A percentile compares a stretch with the other conserved stretches of the same genome.
These are phyloP conservation scores for Dorcoceras hygrometricum DNA, from an alignment of 257 asterid species.

Conservation along the genomic window DNA sequence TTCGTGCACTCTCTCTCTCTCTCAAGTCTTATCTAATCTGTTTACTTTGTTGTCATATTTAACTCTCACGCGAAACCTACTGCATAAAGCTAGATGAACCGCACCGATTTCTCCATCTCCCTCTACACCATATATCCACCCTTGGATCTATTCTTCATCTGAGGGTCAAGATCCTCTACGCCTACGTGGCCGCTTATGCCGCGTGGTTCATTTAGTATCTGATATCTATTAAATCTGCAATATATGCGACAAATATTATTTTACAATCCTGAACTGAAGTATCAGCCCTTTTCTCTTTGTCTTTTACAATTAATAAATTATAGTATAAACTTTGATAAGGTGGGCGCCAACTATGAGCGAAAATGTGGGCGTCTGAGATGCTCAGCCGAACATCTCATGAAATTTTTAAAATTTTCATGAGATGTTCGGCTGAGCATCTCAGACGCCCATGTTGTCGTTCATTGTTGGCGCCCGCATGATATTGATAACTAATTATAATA, in stretches of 20 bases:
- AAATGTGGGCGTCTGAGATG: no score
- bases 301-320: no score
- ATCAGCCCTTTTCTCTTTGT: no score
- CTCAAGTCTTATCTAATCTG: slow-evolving; percentile 34
- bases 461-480: no score
- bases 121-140: slow-evolving; percentile 24
- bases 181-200: slow-evolving; percentile 60
- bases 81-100: slow-evolving; percentile 44
- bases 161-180: slow-evolving; percentile 34
- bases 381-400: no score
- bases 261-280: not conserved
- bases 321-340: no score
- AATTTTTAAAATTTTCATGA: no score
- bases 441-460: no score
- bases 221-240: slow-evolving; percentile 7
- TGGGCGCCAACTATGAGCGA: no score
- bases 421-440: no score
- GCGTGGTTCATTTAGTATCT: slow-evolving; percentile 37
- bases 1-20: slow-evolving; percentile 27
- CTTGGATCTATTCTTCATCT: slow-evolving; percentile 38
- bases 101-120: slow-evolving; percentile 43
- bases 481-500: no score
- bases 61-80: slow-evolving; percentile 55
- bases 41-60: slow-evolving; percentile 31
- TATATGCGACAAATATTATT: not conserved